Base-by-base conservation (phyloP, 306 rosid genomes). In the Senna siamea region DNA sequence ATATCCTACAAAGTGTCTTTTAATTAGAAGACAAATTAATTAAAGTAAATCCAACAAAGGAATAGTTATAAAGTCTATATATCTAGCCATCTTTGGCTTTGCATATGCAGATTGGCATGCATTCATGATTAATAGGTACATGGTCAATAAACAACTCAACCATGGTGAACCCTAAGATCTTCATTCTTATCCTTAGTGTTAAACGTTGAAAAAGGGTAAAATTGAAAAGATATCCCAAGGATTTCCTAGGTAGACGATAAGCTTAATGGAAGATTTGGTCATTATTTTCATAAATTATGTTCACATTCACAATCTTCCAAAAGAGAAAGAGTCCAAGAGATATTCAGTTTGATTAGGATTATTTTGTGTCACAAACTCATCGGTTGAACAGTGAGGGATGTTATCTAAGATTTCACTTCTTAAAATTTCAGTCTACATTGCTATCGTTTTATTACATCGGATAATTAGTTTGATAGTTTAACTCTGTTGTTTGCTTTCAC, bases 341-440 rank as follows among this genome's bases (percentile, higher is more conserved):
- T 20, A n/a, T 11, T 35, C 37, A 47, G 20, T 68, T 22, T 55
- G 37, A 69, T 78, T 50, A 9, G 53, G 23, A 38, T n/a, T n/a
- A n/a, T n/a, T 60, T 70, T 63, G 65, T 69, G 83, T 73, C 81
- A 47, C 52, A 22, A 64, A 35, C 23, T 57, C 69, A 74, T 77
- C 67, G 84, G 87, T 81, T 35, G 50, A 66, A 72, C 58, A 38
- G 14, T 13, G 44, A 66, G 23, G 60, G 87, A 82, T 81, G 59
- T 59, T 81, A 66, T 78, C 84, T 69, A 84, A 72, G 83, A 57
- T 68, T 62, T 69, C 32, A 54, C 30, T 56, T 84, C 78, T 77
- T 77, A 83, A 83, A 79, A 44, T 82, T 63, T 81, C 74, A 67
- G 77, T 76, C 75, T 64, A 20, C 0, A 38, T 58, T 70, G 77